Conservation (phyloP, 352 stramenopile species). For the Pythium phragmiticola region DNA sequence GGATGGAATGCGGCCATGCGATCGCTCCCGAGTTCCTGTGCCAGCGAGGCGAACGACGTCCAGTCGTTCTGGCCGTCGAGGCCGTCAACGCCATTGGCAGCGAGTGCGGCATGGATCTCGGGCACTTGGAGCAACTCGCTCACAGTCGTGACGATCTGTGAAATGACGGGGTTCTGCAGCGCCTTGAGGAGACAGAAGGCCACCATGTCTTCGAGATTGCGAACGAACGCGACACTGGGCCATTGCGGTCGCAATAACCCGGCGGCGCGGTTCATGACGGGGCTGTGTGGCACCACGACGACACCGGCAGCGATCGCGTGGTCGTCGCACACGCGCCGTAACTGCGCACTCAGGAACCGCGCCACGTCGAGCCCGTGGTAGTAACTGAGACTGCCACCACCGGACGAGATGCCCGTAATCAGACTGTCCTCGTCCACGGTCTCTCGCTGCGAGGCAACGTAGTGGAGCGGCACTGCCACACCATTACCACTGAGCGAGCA, state of each 20-base stretch:
- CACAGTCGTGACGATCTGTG: constrained; percentile 33
- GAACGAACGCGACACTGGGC: constrained; percentile 41
- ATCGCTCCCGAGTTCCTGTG: constrained; percentile 25
- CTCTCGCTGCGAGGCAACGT: constrained; percentile 31
- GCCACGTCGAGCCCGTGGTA: constrained; percentile 59
- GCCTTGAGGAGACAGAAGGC: constrained; percentile 45
- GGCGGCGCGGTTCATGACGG: constrained; percentile 36
- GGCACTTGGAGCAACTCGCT: constrained; percentile 39
- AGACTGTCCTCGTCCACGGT: constrained; percentile 17
- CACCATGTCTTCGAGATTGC: constrained; percentile 48
- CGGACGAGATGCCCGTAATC: constrained; percentile 12
- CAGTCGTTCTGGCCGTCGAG: constrained; percentile 24
- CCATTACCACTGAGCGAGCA: constrained; percentile 43
- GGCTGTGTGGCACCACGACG: constrained; percentile 44
- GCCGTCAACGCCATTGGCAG: background rate
- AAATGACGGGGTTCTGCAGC: constrained; percentile 38
- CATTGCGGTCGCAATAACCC: constrained; percentile 41
- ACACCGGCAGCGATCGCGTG: constrained; percentile 40
- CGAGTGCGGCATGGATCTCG: constrained; percentile 13
- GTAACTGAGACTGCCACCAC: constrained; percentile 21
- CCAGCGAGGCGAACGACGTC: constrained; percentile 31
- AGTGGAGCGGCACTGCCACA: constrained; percentile 32
- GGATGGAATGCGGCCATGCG: constrained; percentile 25
- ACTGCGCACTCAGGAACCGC: constrained; percentile 40
- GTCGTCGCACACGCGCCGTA: constrained; percentile 31